Evolutionary conservation across 345 rosid genomes (phyloP), one percentile per base, ranked within the genome.

Genomic region (Populus deltoides): DNA sequence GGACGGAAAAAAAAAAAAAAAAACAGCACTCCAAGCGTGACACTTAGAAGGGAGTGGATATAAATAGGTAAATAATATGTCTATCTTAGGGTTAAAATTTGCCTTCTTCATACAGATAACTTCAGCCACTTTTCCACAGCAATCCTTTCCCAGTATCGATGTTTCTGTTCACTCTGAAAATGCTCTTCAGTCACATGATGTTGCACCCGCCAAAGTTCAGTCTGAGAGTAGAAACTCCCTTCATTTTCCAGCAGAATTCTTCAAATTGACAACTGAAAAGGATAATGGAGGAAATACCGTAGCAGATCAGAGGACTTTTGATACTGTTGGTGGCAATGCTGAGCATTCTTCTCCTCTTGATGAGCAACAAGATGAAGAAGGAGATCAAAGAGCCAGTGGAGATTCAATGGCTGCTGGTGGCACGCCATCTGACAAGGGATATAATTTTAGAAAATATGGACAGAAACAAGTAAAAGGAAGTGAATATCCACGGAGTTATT

Each of bases 381-480:
- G 85, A 68, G 91, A 92, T 80, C 99, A 86, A 78, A 87, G 88
- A 87, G 89, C 84, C n/a, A 65, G 86, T 35, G 90, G 79, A 71
- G 85, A 82, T 43, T 75, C 81, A 49, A 41, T 67, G 65, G 55
- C 43, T 66, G 72, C 69, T 29, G 76, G 72, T 22, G 78, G 78
- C 27, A 77, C 82, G 8, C 94, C 92, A 33, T 90, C 97, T 12
- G 97, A 96, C 49, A 98, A 96, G 83, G 99, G 97, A 78, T 95
- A 87, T 74, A 95, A 95, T 80, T 95, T 98, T 98, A 87, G 98
- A 84, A 96, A 96, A 80, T 96, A 96, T 35, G 99, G 99, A 51
- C 99, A 96, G 77, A 96, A 96, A 85, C 89, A 92, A 77, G 98
- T 96, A 0, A 96, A 93, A 82, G 99, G 99, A 47, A 92, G 99